Evolutionary conservation across 768 basidiomycete genomes (phyloP), one percentile per base, ranked within the genome.

Genomic region (Steccherinum ochraceum): DNA sequence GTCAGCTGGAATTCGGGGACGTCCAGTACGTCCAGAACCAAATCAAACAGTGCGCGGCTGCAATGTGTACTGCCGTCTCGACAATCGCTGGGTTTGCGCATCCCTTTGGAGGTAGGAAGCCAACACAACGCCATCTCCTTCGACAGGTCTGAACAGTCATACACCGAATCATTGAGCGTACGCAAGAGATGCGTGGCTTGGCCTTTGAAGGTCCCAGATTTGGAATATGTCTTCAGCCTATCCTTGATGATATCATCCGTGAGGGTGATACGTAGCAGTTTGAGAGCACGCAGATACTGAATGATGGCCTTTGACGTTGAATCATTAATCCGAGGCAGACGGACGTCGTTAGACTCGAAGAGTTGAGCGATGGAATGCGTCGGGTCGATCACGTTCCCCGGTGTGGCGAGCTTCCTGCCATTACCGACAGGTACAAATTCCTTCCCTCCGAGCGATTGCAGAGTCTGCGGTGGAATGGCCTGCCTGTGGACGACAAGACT

Each of bases 31-130:
- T 64, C 54, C 25, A 77, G 56, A 2, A 77, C 72, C 26, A 64
- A 54, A 49, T 77, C 72, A 49, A 73, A 76, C 2, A 78, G 63
- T 39, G 41, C 41, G 7, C n/a, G 21, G 10, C 11, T 23, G 41
- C 25, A 3, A 5, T 10, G 12, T 5, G 25, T 58, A 49, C 24
- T 30, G 50, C 45, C 61, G n/a, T 59, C 59, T 16, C 48, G 45
- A 39, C 69, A 67, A 4, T 49, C 46, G 7, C n/a, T 18, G 11
- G 54, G 16, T 16, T 20, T 18, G 62, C 60, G 51, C n/a, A 76
- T 57, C 3, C 71, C 72, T 23, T 52, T 45, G 12, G 48, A 53
- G 1, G 73, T 74, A 0, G 75, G 75, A 4, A 78, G 53, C 74
- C 76, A 76, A 12, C 30, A 53, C 24, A 25, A 46, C 51, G 2